phyloP scores from a whole-genome alignment of 2,329 filamentous ascomycete genomes.

The Trichoderma sp. region DNA sequence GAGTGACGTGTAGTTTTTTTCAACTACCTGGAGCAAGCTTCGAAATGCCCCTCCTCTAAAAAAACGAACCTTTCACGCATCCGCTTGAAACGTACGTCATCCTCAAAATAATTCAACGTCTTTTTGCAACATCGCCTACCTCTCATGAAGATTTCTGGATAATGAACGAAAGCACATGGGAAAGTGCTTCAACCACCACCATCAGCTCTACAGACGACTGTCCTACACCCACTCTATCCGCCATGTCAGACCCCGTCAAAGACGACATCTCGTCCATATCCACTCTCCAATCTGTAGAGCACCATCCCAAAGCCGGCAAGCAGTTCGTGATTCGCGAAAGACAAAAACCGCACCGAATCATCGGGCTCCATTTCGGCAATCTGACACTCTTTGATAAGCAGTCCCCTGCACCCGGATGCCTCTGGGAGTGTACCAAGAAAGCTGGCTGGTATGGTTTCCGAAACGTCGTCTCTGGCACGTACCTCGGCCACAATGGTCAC shows the following conservation, averaged over 20 bases:
- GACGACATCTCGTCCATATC: background rate
- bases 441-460: conserved; percentile 12
- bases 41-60: background rate
- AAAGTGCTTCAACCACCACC: background rate
- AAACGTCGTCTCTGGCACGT: conserved; percentile 5
- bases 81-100: no score
- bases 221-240: background rate
- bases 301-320: background rate
- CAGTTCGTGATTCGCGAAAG: background rate
- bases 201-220: background rate
- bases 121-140: background rate
- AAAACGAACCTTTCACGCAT: background rate
- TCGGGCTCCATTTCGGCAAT: background rate
- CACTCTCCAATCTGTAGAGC: background rate
- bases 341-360: background rate
- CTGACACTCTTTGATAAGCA: background rate
- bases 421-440: conserved; percentile 3
- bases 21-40: background rate
- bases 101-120: background rate
- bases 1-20: background rate
- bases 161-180: background rate
- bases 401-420: background rate
- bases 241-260: background rate
- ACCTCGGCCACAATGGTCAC: background rate
- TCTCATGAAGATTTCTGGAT: background rate